Conservation (phyloP, 2,329 filamentous ascomycete species). For the Myrmaecium sp. region DNA sequence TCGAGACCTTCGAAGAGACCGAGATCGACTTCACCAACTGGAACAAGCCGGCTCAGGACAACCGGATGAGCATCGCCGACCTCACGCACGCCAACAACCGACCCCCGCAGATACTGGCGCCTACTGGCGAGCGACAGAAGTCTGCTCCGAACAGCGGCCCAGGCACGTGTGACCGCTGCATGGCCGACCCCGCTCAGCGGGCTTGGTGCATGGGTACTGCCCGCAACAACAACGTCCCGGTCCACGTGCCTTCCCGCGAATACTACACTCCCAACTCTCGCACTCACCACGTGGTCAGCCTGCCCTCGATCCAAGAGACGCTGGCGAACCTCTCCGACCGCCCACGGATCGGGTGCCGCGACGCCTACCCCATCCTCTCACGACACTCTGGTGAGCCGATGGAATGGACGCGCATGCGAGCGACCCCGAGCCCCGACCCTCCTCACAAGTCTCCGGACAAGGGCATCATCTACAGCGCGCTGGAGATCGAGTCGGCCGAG, state of each 20-base stretch:
- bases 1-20: slow-evolving; percentile 7
- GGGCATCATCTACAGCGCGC: slow-evolving; percentile 18
- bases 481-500: slow-evolving; percentile 20
- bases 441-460: slow-evolving; percentile 9
- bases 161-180: slow-evolving; percentile 19
- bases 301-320: too few species aligned
- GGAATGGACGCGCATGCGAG: too few species aligned
- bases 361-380: slow-evolving; percentile 13
- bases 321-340: slow-evolving; percentile 5
- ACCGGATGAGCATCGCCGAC: too few species aligned
- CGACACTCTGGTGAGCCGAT: slow-evolving; percentile 3
- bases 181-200: slow-evolving; percentile 16
- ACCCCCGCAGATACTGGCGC: too few species aligned
- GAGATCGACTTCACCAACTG: slow-evolving; percentile 19
- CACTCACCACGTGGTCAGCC: too few species aligned
- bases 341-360: slow-evolving; percentile 15
- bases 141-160: slow-evolving; percentile 8
- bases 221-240: slow-evolving; percentile 8
- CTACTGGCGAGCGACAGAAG: too few species aligned
- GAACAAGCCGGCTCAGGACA: slow-evolving; percentile 4
- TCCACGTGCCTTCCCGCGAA: too few species aligned
- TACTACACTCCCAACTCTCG: too few species aligned
- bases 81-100: too few species aligned
- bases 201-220: slow-evolving; percentile 20
- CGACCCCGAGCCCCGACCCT: too few species aligned